Conservation (phyloP, 495 filamentous ascomycete species). For the Recurvomyces mirabilis region DNA sequence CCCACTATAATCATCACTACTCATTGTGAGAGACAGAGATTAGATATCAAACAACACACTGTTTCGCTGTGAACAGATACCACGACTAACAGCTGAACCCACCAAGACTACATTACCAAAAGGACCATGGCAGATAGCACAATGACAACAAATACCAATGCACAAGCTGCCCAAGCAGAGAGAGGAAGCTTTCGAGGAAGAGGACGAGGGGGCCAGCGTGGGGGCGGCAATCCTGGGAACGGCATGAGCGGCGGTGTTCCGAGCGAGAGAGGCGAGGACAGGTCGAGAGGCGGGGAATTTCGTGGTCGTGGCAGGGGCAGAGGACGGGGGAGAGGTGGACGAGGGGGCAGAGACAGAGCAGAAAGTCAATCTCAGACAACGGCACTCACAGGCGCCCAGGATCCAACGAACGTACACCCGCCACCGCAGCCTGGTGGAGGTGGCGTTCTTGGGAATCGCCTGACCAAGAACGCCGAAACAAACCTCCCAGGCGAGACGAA, state of each 20-base stretch:
- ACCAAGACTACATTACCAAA: too few relatives aligned
- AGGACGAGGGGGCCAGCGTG: slow-evolving; percentile 10
- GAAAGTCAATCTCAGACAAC: slow-evolving; percentile 5
- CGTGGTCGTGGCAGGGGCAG: slow-evolving; percentile 15
- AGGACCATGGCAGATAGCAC: too few relatives aligned
- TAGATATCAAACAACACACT: too few relatives aligned
- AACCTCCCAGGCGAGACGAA: slow-evolving; percentile 4
- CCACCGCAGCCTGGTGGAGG: slow-evolving; percentile 26
- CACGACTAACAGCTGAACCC: too few relatives aligned
- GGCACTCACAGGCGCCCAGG: neutral
- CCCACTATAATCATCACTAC: too few relatives aligned
- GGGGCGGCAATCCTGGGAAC: neutral
- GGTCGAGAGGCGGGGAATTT: slow-evolving; percentile 3
- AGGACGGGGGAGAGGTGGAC: slow-evolving; percentile 14
- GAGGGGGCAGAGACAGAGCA: slow-evolving; percentile 10
- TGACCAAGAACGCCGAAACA: slow-evolving; percentile 33
- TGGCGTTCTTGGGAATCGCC: slow-evolving; percentile 35
- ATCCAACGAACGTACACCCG: slow-evolving; percentile 23
- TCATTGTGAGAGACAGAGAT: too few relatives aligned
- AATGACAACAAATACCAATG: too few relatives aligned
- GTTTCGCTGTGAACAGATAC: too few relatives aligned
- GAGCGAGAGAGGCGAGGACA: slow-evolving; percentile 8
- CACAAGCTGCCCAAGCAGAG: too few relatives aligned
- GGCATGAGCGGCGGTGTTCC: slow-evolving; percentile 2
- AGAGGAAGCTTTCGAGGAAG: too few relatives aligned